phyloP scores from a whole-genome alignment of 495 filamentous ascomycete species.

The Annulohypoxylon nitens region DNA sequence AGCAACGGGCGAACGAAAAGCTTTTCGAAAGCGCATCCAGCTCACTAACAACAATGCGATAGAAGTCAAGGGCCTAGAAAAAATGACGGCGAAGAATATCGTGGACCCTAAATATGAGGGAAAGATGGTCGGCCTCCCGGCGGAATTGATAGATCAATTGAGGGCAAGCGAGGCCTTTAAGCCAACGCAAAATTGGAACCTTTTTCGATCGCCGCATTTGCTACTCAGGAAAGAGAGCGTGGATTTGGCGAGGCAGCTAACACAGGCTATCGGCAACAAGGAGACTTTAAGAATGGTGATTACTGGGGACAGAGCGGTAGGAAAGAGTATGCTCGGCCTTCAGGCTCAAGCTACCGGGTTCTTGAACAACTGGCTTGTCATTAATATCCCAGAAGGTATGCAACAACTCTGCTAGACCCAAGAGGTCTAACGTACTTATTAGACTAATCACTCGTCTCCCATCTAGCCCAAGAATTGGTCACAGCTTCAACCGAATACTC shows the following conservation, averaged over 20 bases:
- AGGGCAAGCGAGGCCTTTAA: slow-evolving; percentile 89
- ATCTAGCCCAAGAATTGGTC: slow-evolving; percentile 81
- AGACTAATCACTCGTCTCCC: slow-evolving; percentile 29
- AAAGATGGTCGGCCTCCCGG: slow-evolving; percentile 76
- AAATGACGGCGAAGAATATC: slow-evolving; percentile 69
- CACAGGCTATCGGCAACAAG: slow-evolving; percentile 64
- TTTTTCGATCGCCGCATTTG: slow-evolving; percentile 83
- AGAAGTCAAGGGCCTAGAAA: slow-evolving; percentile 72
- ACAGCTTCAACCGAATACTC: slow-evolving; percentile 83
- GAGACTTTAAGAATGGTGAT: slow-evolving; percentile 74
- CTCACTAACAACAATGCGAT: slow-evolving; percentile 95
- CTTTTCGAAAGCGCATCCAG: slow-evolving; percentile 86
- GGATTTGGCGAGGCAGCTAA: slow-evolving; percentile 73
- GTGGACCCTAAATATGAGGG: slow-evolving; percentile 68
- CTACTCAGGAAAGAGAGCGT: slow-evolving; percentile 81
- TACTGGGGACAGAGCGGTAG: slow-evolving; percentile 78
- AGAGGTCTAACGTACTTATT: not conserved
- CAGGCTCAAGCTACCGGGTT: slow-evolving; percentile 88
- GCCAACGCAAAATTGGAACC: slow-evolving; percentile 85
- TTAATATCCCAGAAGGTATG: slow-evolving; percentile 92
- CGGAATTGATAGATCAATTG: slow-evolving; percentile 79
- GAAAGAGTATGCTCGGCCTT: slow-evolving; percentile 87
- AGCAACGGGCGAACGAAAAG: slow-evolving; percentile 83
- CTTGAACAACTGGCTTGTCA: slow-evolving; percentile 86
- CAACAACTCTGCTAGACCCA: slow-evolving; percentile 1